A percentile compares a stretch with the other conserved stretches of the same genome.
These are phyloP conservation scores for Bjerkandera adusta DNA, from an alignment of 1,284 basidiomycete genomes.

Conservation along the genomic window DNA sequence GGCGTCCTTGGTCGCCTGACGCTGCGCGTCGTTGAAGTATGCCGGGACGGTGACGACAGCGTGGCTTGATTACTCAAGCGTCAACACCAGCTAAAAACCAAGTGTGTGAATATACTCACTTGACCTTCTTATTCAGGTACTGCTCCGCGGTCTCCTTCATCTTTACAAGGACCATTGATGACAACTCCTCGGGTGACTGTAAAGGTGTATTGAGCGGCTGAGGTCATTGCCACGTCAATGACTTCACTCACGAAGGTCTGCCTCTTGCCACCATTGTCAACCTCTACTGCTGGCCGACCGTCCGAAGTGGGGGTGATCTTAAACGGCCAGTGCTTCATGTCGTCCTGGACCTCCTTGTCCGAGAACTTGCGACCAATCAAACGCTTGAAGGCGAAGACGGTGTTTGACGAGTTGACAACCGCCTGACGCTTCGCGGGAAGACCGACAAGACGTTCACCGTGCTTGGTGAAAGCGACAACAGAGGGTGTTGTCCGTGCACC, in stretches of 20 bases:
- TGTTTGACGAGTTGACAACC: slow-evolving; percentile 95
- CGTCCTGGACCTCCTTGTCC: slow-evolving; percentile 92
- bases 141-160: slow-evolving; percentile 96
- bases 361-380: slow-evolving; percentile 93
- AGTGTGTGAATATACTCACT: slow-evolving; percentile 58
- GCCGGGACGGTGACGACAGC: slow-evolving; percentile 95
- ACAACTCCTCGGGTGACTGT: slow-evolving; percentile 80
- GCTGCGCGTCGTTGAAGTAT: slow-evolving; percentile 99
- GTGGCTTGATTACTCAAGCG: slow-evolving; percentile 42
- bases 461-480: slow-evolving; percentile 97
- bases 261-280: slow-evolving; percentile 74
- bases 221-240: neutral
- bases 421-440: slow-evolving; percentile 97
- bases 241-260: slow-evolving; percentile 58
- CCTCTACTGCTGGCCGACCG: slow-evolving; percentile 72
- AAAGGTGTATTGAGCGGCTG: slow-evolving; percentile 10
- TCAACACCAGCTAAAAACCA: neutral
- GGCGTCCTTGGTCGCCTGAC: slow-evolving; percentile 97
- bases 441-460: slow-evolving; percentile 91
- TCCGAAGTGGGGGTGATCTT: slow-evolving; percentile 73
- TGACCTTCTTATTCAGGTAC: slow-evolving; percentile 91
- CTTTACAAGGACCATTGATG: slow-evolving; percentile 86
- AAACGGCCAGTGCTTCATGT: slow-evolving; percentile 87
- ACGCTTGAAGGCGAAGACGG: slow-evolving; percentile 95
- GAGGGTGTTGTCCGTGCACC: slow-evolving; percentile 98